Conservation (phyloP, 1,284 basidiomycete species). For the Moniliella sp. region DNA sequence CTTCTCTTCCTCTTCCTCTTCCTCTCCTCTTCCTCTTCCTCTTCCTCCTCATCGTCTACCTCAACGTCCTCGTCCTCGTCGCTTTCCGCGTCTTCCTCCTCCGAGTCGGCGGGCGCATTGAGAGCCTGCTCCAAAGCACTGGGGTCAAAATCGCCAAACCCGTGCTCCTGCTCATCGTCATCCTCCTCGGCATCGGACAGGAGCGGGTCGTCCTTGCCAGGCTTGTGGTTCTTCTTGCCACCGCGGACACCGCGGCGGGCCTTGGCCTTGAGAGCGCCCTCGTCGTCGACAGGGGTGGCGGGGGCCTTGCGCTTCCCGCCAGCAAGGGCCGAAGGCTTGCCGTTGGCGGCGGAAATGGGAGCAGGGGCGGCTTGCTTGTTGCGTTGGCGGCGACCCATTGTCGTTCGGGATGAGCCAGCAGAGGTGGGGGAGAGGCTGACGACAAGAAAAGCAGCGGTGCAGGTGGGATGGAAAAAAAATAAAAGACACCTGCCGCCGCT, state of each 20-base stretch:
- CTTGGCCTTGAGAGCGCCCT: too few species aligned
- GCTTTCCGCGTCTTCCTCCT: conserved; percentile 6
- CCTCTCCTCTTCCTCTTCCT: conserved; percentile 9
- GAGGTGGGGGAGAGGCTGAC: too few species aligned
- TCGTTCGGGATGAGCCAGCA: too few species aligned
- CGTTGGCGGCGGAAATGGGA: not conserved
- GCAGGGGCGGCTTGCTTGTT: conserved; percentile 1
- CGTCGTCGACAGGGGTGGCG: too few species aligned
- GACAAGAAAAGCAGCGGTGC: too few species aligned
- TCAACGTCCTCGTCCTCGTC: conserved; percentile 7
- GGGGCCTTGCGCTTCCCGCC: not conserved
- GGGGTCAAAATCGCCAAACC: too few species aligned
- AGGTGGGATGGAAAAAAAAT: too few species aligned
- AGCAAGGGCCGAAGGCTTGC: not conserved
- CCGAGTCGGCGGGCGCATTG: not conserved
- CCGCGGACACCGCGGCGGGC: too few species aligned
- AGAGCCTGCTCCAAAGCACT: too few species aligned
- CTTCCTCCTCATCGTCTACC: conserved; percentile 3
- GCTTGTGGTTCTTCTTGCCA: too few species aligned
- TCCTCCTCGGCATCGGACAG: conserved; percentile 4
- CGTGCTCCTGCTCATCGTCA: too few species aligned
- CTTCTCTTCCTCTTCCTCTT: conserved; percentile 7
- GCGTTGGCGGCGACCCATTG: not conserved
- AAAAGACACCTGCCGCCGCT: too few species aligned
- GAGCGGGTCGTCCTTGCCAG: conserved; percentile 2